A percentile compares a stretch with the other conserved stretches of the same genome.
These are phyloP conservation scores for Collybia nuda DNA, from an alignment of 768 basidiomycete genomes.

Conservation along the genomic window DNA sequence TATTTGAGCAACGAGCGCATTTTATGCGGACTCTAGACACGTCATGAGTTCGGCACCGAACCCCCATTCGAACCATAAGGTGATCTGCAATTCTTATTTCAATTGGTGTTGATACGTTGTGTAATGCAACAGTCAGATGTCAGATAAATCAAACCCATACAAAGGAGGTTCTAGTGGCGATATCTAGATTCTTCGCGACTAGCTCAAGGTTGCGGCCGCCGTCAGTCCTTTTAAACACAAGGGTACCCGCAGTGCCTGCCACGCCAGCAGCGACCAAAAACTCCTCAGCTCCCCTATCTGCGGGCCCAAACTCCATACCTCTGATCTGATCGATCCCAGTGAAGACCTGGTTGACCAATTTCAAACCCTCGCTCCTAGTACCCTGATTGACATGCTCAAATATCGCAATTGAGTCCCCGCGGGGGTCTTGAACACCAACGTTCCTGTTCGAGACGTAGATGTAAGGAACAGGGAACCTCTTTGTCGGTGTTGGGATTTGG, in stretches of 20 bases:
- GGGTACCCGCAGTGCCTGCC: conserved; percentile 52
- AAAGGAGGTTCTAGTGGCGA: conserved; percentile 53
- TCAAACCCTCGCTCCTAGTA: conserved; percentile 22
- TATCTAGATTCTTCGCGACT: conserved; percentile 49
- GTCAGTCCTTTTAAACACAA: conserved; percentile 49
- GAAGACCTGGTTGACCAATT: conserved; percentile 48
- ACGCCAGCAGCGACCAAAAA: conserved; percentile 54
- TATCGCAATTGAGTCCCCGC: conserved; percentile 64
- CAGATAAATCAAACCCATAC: conserved; percentile 35
- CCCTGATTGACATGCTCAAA: conserved; percentile 38
- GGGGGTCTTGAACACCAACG: conserved; percentile 43
- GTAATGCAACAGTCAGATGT: not conserved
- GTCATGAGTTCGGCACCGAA: too few relatives aligned
- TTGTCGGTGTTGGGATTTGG: conserved; percentile 50
- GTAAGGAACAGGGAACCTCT: conserved; percentile 47
- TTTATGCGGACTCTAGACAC: too few relatives aligned
- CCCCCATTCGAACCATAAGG: too few relatives aligned
- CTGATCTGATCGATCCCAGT: conserved; percentile 64
- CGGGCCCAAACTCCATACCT: conserved; percentile 61
- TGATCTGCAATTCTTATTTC: too few relatives aligned
- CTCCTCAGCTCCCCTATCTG: conserved; percentile 45
- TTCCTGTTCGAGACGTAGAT: conserved; percentile 74
- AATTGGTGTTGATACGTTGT: not conserved
- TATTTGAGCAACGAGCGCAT: too few relatives aligned
- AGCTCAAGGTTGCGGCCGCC: conserved; percentile 49